Percentiles rank a stretch among this genome's conserved stretches.
Conservation (phyloP, 345 rosid species). For the Gossypium bickii region DNA sequence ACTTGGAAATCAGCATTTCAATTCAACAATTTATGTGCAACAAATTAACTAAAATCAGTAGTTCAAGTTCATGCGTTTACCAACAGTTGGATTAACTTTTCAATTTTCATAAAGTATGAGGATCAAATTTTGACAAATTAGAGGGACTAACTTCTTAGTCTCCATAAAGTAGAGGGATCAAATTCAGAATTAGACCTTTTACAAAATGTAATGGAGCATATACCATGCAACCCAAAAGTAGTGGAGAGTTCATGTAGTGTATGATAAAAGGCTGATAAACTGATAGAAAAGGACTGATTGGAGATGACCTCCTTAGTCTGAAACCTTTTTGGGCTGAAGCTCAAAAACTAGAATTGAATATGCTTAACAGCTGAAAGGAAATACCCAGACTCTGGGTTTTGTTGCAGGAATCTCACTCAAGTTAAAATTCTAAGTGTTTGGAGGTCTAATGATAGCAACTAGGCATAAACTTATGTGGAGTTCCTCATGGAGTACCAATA, state of each 20-base stretch:
- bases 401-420: background rate
- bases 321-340: background rate
- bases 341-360: background rate
- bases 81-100: too few species aligned
- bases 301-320: background rate
- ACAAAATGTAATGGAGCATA: too few species aligned
- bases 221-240: too few species aligned
- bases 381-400: background rate
- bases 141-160: too few species aligned
- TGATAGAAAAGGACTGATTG: background rate
- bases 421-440: background rate
- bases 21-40: too few species aligned
- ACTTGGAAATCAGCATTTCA: too few species aligned
- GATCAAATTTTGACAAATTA: too few species aligned
- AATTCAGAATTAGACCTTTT: too few species aligned
- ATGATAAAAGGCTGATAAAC: background rate
- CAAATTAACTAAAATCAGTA: too few species aligned
- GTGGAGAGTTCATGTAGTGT: background rate
- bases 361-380: conserved; percentile 2
- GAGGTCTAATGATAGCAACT: background rate
- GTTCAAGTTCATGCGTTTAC: too few species aligned
- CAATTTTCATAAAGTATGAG: too few species aligned
- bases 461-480: background rate
- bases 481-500: background rate
- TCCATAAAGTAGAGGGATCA: too few species aligned